Base-by-base conservation (phyloP, 2,329 filamentous ascomycete species). In the Fusarium buharicum region DNA sequence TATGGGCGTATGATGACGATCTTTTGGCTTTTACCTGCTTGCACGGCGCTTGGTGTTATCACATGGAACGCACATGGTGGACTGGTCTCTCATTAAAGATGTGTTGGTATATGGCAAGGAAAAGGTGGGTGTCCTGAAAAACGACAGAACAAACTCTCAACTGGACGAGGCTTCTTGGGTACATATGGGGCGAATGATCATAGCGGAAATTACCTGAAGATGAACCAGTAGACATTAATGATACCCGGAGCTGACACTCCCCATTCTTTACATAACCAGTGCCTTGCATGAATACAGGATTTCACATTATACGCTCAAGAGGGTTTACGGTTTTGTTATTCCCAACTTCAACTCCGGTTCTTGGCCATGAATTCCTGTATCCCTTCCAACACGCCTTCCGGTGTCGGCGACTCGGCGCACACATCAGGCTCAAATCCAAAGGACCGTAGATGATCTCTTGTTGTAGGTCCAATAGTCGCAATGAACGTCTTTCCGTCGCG, bases 391-490 rank as follows among this genome's bases (percentile, higher is more conserved):
- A 98, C 79, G 0, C 93, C 93, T 70, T 94, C 87, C 0, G 93
- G 91, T 73, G 86, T 96, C 2, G 95, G 95, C 69, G 83, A 89
- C 69, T 86, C 85, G 2, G 95, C 91, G 75, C 90, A 96, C n/a
- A 91, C 90, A 72, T 94, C 88, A 1, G 91, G 87, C 67, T 87
- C 82, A 62, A 88, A 90, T 1, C 78, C 84, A 73, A 92, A 92
- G 1, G 81, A 82, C 17, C 81, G 79, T 14, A 99, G 77, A 76
- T 92, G 88, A 66, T 93, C 87, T 62, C 89, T 84, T 11, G 95
- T 99, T 16, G 95, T 99, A 12, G 95, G 94, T 1, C 95, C 95
- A 75, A 99, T 99, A 0, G 93, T 96, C 13, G 90, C 92, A 59
- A 98, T 81, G 61, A 85, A 87, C 1, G 87, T 89, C 46, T 74